Conservation (phyloP, 129 eudicot genomes). For the Silybum marianum region DNA sequence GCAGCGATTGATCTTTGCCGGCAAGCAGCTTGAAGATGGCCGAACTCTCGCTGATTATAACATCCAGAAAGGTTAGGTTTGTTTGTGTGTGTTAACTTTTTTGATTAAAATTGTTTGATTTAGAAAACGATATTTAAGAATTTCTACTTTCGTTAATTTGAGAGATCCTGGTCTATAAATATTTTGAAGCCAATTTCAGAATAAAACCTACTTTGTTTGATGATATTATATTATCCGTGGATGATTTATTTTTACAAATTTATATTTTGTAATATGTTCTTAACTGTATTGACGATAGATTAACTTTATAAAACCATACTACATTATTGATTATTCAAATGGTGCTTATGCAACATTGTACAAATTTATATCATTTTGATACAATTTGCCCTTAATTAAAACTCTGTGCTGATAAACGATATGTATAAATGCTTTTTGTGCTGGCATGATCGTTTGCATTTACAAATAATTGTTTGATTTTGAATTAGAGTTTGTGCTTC, state of each 20-base stretch:
- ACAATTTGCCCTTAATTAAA: neutral
- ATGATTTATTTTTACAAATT: too few species aligned
- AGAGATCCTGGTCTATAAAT: neutral
- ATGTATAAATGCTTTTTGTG: neutral
- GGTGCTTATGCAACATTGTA: too few species aligned
- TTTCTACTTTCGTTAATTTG: too few species aligned
- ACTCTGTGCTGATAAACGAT: too few species aligned
- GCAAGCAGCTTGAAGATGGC: neutral
- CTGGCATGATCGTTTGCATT: neutral
- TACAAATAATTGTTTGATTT: too few species aligned
- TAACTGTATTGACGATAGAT: neutral
- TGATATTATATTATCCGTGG: neutral
- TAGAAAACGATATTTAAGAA: neutral
- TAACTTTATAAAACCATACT: too few species aligned
- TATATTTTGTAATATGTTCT: too few species aligned
- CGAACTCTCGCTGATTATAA: neutral
- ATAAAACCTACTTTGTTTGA: too few species aligned
- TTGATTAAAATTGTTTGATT: neutral
- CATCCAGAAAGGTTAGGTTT: constrained; percentile 6
- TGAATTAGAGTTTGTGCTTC: too few species aligned
- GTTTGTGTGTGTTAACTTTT: too few species aligned
- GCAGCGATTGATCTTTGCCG: constrained; percentile 5
- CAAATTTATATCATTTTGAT: neutral
- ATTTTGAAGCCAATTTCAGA: neutral
- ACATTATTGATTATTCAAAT: too few species aligned